These are phyloP conservation scores for Suillus ampliporus DNA, from an alignment of 768 basidiomycete species.

Conservation along the genomic window DNA sequence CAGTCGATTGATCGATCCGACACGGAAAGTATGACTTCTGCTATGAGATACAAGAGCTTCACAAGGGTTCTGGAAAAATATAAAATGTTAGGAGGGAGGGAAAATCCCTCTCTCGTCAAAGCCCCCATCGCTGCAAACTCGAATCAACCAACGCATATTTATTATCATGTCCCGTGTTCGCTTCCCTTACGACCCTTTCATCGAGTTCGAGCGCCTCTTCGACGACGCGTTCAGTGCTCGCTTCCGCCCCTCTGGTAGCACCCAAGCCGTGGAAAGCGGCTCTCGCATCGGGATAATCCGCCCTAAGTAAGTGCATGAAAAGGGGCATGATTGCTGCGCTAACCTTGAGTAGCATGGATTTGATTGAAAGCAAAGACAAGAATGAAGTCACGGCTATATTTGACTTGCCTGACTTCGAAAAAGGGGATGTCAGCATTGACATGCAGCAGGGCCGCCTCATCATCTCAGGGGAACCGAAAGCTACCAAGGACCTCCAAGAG, in stretches of 20 bases:
- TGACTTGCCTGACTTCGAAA: conserved; percentile 60
- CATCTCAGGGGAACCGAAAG: conserved; percentile 56
- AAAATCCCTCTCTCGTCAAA: background rate
- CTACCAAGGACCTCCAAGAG: conserved; percentile 41
- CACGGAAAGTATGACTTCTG: background rate
- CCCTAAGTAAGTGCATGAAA: conserved; percentile 35
- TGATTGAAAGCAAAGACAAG: conserved; percentile 52
- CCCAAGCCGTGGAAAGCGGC: conserved; percentile 20
- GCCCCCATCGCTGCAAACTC: background rate
- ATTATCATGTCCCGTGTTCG: conserved; percentile 31
- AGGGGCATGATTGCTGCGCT: background rate
- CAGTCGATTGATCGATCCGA: background rate
- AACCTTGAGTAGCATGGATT: conserved; percentile 50
- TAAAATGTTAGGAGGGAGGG: background rate
- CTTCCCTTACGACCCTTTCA: conserved; percentile 44
- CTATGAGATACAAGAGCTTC: background rate
- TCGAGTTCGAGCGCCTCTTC: conserved; percentile 50
- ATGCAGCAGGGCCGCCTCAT: conserved; percentile 54
- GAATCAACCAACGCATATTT: background rate
- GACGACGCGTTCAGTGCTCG: conserved; percentile 43
- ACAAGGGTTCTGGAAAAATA: conserved; percentile 1
- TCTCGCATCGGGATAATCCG: conserved; percentile 20
- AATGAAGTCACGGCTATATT: conserved; percentile 60
- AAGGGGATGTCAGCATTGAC: conserved; percentile 58
- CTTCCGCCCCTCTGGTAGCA: conserved; percentile 23